Evolutionary conservation across 176 grass and related monocot species (phyloP).

Genomic region (Carex littledalei): DNA sequence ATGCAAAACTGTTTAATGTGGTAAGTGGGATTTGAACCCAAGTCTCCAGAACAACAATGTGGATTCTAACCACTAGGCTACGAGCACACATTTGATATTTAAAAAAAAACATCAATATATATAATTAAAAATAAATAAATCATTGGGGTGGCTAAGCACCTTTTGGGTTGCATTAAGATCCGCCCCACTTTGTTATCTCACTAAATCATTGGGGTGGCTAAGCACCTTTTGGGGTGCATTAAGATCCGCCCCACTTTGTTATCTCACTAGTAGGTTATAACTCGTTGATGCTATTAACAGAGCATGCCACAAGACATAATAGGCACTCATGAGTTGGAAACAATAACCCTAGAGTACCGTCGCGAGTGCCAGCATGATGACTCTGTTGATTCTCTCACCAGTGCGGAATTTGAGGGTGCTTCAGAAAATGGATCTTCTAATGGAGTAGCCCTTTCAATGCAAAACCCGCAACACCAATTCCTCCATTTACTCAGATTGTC

Average conservation of each 20-base stretch:
- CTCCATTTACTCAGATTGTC: conserved; percentile 81
- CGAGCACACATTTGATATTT: no score
- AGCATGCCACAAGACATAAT: conserved; percentile 98
- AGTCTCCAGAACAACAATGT: no score
- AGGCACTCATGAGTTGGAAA: conserved; percentile 89
- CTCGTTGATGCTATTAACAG: conserved; percentile 35
- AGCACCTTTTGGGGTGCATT: no score
- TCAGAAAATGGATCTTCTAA: conserved; percentile 52
- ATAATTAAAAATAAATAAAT: no score
- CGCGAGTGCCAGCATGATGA: conserved; percentile 93
- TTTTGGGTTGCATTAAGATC: no score
- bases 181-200: background rate
- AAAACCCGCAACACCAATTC: conserved; percentile 37
- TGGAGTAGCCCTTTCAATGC: conserved; percentile 29
- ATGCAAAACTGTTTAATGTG: no score
- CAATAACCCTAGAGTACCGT: conserved; percentile 95
- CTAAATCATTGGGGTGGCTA: no score
- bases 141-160: no score
- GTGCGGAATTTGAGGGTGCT: conserved; percentile 50
- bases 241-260: background rate
- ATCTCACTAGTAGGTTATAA: conserved; percentile 11
- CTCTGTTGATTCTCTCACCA: conserved; percentile 80
- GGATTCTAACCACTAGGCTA: no score
- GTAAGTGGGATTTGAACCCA: no score
- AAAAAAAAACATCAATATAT: no score